phyloP scores from a whole-genome alignment of 129 eudicot species.

The Tanacetum coccineum region DNA sequence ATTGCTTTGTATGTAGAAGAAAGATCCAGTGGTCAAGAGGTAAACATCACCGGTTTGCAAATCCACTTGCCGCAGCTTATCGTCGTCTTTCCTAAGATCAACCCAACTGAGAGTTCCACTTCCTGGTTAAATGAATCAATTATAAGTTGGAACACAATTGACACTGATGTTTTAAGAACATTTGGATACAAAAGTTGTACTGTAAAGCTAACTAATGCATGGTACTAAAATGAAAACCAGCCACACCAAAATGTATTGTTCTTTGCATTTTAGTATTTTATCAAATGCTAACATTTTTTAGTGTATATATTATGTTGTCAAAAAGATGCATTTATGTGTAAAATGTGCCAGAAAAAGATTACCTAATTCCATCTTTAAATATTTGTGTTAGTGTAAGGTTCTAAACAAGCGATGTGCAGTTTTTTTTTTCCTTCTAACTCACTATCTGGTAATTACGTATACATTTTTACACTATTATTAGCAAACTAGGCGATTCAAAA shows the following conservation, averaged over 20 bases:
- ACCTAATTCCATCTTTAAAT: neutral
- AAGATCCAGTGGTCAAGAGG: constrained; percentile 46
- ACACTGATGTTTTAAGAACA: neutral
- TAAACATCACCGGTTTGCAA: constrained; percentile 63
- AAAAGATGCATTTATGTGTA: too few species aligned
- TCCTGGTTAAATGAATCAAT: constrained; percentile 27
- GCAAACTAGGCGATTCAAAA: too few species aligned
- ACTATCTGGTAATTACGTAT: too few species aligned
- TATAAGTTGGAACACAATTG: neutral
- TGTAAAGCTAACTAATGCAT: neutral
- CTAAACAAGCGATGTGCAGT: too few species aligned
- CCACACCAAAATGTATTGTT: too few species aligned
- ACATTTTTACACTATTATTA: too few species aligned
- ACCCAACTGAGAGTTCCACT: constrained; percentile 61
- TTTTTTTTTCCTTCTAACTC: too few species aligned
- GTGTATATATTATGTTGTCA: too few species aligned
- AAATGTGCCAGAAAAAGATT: too few species aligned
- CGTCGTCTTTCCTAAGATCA: constrained; percentile 29
- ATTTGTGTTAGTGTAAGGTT: neutral
- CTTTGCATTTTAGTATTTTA: too few species aligned
- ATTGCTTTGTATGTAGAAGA: constrained; percentile 69
- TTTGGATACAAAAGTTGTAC: neutral
- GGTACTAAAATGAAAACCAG: neutral
- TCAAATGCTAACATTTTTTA: too few species aligned
- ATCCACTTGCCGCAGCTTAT: constrained; percentile 24